Conservation (phyloP, 2,329 filamentous ascomycete genomes). For the Cytospora mali region DNA sequence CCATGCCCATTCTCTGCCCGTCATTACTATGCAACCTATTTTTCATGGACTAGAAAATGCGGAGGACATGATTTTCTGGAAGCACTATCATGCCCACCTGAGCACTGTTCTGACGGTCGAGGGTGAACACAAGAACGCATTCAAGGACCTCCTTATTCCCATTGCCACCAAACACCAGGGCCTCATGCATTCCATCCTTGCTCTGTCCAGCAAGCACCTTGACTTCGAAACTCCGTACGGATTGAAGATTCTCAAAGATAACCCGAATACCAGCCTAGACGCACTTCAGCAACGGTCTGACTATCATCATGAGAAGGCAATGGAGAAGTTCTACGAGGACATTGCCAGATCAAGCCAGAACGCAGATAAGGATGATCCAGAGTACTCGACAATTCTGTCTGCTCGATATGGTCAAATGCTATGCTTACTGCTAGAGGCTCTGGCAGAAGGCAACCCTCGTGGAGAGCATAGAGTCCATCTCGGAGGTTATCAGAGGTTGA, state of each 20-base stretch:
- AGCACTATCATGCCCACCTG: conserved; percentile 79
- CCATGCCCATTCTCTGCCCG: conserved; percentile 49
- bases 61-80: conserved; percentile 78
- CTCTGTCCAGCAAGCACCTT: conserved; percentile 78
- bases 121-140: conserved; percentile 79
- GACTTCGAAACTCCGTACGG: conserved; percentile 62
- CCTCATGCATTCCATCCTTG: conserved; percentile 88
- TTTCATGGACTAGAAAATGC: conserved; percentile 81
- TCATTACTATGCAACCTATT: conserved; percentile 64
- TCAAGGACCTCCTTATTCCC: conserved; percentile 80
- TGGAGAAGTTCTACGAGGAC: conserved; percentile 54
- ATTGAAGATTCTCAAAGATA: conserved; percentile 52
- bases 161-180: conserved; percentile 79
- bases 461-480: conserved; percentile 83
- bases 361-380: conserved; percentile 46
- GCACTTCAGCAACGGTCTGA: conserved; percentile 54
- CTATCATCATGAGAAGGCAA: conserved; percentile 58
- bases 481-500: conserved; percentile 71
- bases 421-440: conserved; percentile 60
- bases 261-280: conserved; percentile 49
- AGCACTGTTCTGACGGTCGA: conserved; percentile 82
- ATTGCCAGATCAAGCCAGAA: conserved; percentile 41
- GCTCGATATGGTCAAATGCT: conserved; percentile 66
- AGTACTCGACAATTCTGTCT: conserved; percentile 51
- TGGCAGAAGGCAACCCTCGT: conserved; percentile 56